These are phyloP conservation scores for Chaetoceros tenuissimus DNA, from an alignment of 108 stramenopile species.

Conservation along the genomic window DNA sequence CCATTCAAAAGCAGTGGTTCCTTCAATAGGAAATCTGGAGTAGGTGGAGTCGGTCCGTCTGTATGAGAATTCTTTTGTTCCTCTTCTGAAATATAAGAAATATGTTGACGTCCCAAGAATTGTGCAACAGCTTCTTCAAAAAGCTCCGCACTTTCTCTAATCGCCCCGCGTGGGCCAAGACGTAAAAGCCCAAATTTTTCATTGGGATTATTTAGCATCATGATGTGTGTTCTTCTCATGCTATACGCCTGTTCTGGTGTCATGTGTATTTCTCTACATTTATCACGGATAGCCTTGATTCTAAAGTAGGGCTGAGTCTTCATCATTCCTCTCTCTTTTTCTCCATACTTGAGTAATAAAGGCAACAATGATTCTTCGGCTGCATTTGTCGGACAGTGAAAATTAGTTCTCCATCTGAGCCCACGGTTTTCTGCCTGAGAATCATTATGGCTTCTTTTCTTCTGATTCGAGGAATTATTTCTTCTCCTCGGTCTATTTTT, in stretches of 20 bases:
- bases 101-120: constrained; percentile 21
- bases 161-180: constrained; percentile 31
- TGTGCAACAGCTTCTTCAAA: constrained; percentile 47
- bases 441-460: background rate
- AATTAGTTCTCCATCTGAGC: background rate
- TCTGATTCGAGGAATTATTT: too few species aligned
- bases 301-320: constrained; percentile 41
- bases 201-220: constrained; percentile 35
- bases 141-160: constrained; percentile 30
- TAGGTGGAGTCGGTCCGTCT: constrained; percentile 19
- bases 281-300: constrained; percentile 21
- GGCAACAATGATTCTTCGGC: constrained; percentile 26
- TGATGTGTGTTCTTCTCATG: constrained; percentile 58
- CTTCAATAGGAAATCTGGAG: constrained; percentile 60
- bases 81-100: constrained; percentile 47
- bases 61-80: constrained; percentile 25
- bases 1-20: constrained; percentile 12
- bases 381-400: background rate
- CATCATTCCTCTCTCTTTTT: constrained; percentile 65
- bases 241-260: constrained; percentile 38
- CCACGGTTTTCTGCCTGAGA: background rate
- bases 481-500: background rate
- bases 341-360: constrained; percentile 30
- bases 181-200: constrained; percentile 22
- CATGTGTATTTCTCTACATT: constrained; percentile 16